Conservation (phyloP, 495 filamentous ascomycete genomes). For the Parathielavia hyrcaniae region DNA sequence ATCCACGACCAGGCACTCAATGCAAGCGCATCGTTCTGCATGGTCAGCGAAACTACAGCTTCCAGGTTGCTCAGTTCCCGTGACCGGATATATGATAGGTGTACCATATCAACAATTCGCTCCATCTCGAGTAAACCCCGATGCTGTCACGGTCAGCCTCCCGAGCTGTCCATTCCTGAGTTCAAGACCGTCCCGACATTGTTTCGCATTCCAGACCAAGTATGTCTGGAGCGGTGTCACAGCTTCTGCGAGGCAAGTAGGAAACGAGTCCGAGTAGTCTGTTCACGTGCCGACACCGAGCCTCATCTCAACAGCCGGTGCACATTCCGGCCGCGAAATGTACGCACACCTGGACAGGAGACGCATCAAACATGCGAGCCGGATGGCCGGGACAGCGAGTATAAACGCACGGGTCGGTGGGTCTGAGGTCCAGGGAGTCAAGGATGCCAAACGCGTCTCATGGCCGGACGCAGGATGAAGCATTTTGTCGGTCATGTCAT, state of each 20-base stretch:
- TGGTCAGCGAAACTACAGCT: too few species aligned
- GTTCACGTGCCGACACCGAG: background rate
- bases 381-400: background rate
- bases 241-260: background rate
- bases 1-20: too few species aligned
- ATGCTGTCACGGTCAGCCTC: too few species aligned
- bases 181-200: background rate
- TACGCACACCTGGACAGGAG: background rate
- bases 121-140: too few species aligned
- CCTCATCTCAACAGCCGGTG: constrained; percentile 1
- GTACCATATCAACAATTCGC: too few species aligned
- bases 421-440: background rate
- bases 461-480: constrained; percentile 15
- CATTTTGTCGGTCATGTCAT: background rate
- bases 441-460: constrained; percentile 2
- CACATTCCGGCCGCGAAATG: constrained; percentile 12
- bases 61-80: too few species aligned
- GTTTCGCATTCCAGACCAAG: constrained; percentile 3
- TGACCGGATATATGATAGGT: too few species aligned
- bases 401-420: constrained; percentile 7
- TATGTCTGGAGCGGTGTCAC: background rate
- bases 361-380: background rate
- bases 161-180: too few species aligned
- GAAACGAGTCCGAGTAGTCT: background rate
- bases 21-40: too few species aligned